Base-by-base conservation (phyloP, 192 early-diverging fungal genomes). In the Coemansia sp. region DNA sequence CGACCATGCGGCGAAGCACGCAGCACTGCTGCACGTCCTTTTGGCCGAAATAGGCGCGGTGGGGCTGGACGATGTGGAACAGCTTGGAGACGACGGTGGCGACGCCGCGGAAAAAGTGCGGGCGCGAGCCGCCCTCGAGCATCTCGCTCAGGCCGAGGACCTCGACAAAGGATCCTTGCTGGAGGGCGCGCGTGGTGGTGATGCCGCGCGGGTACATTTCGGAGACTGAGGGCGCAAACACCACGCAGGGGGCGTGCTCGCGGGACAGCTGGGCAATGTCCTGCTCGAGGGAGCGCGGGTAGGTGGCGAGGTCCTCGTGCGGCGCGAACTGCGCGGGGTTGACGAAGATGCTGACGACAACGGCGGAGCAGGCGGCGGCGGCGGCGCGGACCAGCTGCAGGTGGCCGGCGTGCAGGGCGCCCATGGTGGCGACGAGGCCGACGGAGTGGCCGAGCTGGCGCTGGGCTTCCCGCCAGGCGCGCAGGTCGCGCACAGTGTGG, bases 361-460 rank as follows among this genome's bases (percentile, higher is more conserved):
- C 87, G 21, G 67, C 43, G 41, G 89, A 84, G 65, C 87, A 90
- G 15, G 79, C 47, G 38, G 70, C 15, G 14, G 78, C 70, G 0
- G 88, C 93, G 8, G 51, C 49, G 17, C 61, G 56, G 2, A 85
- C 86, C 4, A 98, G 79, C 9, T 61, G 67, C 28, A 95, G 58
- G 62, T 99, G 96, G 5, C 96, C 96, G 2, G 81, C 70, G 62
- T 99, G 96, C 19, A 99, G 78, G 0, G 92, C 93, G 2, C 96
- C 96, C 96, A 99, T 99, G n/a, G 96, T 99, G 0, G 96, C 90
- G 0, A 99, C 91, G 59, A 94, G 90, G 11, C 92, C 96, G n/a
- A 99, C 75, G 8, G 80, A 78, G 50, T 81, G 68, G 50, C 77
- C 77, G 20, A 79, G 48, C 12, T 65, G 47, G 21, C 58, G 58